Conservation (phyloP, 1,284 basidiomycete species). For the Leccinum solheimii region DNA sequence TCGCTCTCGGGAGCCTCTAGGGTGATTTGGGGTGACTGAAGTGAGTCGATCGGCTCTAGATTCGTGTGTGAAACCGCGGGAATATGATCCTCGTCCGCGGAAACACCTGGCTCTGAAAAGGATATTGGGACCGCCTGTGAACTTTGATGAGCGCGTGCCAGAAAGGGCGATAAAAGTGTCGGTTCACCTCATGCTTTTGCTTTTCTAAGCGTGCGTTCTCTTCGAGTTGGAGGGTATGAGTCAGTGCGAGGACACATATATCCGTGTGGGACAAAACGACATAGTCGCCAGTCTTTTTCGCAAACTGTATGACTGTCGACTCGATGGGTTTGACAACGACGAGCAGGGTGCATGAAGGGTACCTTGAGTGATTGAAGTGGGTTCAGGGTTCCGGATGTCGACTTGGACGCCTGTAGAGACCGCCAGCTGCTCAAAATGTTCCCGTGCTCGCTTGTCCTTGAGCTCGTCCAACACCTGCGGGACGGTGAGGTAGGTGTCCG, state of each 20-base stretch:
- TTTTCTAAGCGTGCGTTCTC: constrained; percentile 16
- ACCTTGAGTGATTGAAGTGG: constrained; percentile 79
- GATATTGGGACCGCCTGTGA: constrained; percentile 13
- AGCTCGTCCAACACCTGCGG: constrained; percentile 89
- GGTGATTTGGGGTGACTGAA: background rate
- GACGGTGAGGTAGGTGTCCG: constrained; percentile 81
- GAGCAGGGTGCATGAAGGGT: constrained; percentile 28
- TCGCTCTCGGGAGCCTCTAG: background rate
- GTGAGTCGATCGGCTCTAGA: constrained; percentile 1
- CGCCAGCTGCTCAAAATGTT: constrained; percentile 80
- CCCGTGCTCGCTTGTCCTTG: constrained; percentile 81
- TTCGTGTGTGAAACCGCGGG: constrained; percentile 1
- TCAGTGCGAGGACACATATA: constrained; percentile 88
- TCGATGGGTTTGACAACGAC: constrained; percentile 12
- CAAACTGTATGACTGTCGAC: constrained; percentile 78
- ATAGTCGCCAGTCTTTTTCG: constrained; percentile 97
- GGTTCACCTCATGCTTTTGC: constrained; percentile 20
- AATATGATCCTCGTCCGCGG: constrained; percentile 37
- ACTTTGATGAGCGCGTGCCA: background rate
- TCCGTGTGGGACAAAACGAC: constrained; percentile 91
- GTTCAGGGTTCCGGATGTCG: constrained; percentile 71
- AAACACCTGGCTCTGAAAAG: constrained; percentile 43
- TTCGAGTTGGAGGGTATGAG: constrained; percentile 73
- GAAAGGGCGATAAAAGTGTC: background rate
- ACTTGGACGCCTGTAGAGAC: constrained; percentile 76